Evolutionary conservation across 2,329 filamentous ascomycete species (phyloP), one percentile per base, ranked within the genome.

Genomic region (Paecilomyces formosus): DNA sequence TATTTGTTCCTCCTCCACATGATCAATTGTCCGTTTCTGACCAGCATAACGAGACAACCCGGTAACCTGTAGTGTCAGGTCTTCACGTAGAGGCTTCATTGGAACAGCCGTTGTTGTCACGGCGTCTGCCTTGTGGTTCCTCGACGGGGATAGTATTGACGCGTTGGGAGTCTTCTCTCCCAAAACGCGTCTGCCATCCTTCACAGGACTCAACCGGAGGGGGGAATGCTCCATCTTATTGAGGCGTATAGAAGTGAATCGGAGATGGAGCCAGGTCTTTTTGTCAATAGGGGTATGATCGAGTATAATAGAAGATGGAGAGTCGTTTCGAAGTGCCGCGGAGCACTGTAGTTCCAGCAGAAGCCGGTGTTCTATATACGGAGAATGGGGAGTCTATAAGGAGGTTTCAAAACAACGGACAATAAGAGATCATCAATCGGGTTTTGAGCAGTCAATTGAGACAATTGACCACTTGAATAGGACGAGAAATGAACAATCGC

Each of bases 101-200:
- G 45, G 68, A 55, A 21, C 65, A 53, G 55, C 65, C 64, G 68
- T 72, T 68, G 70, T 70, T 58, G 61, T 60, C 50, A 61, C 53
- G 49, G 60, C 31, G 52, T 65, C 61, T 28, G 55, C 58, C 51
- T 58, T 56, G 35, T 61, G 62, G 54, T 60, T 65, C 56, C 56
- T 60, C 56, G 66, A 66, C 26, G 71, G 70, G 30, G 73, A 72
- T 52, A 45, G 35, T n/a, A 75, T 61, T 61, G 69, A 74, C 69
- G 73, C 71, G 73, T 77, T 77, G 64, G 69, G 61, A 58, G 71
- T 70, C 63, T 75, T 77, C 58, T 76, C 73, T 33, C 74, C 71
- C 56, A 77, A 71, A 56, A 75, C 70, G 53, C 68, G 74, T 65
- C 74, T 67, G 51, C 71, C 70, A 30, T 72, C 69, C 62, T 74